Percentiles rank a stretch among this genome's conserved stretches.
phyloP scores from a whole-genome alignment of 139 green algal genomes.

The Chloropicon primus region DNA sequence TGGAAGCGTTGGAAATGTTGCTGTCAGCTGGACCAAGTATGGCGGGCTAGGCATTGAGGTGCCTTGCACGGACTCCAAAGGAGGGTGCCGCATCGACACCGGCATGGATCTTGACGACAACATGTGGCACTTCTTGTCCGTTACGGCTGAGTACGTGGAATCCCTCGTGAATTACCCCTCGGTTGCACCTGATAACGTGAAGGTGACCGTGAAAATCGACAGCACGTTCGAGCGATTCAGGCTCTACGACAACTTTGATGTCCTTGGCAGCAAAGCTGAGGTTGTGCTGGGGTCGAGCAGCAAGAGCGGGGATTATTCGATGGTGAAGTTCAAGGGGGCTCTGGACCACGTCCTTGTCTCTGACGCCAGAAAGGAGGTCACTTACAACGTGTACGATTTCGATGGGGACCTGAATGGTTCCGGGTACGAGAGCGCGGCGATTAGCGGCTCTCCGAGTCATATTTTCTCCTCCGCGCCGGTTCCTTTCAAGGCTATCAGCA shows the following conservation, averaged over 20 bases:
- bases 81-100: not conserved
- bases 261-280: not conserved
- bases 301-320: not conserved
- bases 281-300: not conserved
- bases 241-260: not conserved
- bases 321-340: not conserved
- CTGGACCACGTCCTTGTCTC: constrained; percentile 5
- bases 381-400: not conserved
- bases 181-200: not conserved
- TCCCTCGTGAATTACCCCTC: not conserved
- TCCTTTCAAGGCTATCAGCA: not conserved
- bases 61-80: not conserved
- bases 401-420: constrained; percentile 2
- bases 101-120: not conserved
- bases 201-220: constrained; percentile 1
- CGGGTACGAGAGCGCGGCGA: not conserved
- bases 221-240: not conserved
- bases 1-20: not conserved
- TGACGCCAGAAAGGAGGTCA: not conserved
- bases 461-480: constrained; percentile 8
- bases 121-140: constrained; percentile 3
- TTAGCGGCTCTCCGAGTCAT: not conserved
- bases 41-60: constrained; percentile 9
- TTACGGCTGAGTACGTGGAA: constrained; percentile 3
- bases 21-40: constrained; percentile 4